phyloP scores from a whole-genome alignment of 345 rosid species.

The Lepidium sativum region DNA sequence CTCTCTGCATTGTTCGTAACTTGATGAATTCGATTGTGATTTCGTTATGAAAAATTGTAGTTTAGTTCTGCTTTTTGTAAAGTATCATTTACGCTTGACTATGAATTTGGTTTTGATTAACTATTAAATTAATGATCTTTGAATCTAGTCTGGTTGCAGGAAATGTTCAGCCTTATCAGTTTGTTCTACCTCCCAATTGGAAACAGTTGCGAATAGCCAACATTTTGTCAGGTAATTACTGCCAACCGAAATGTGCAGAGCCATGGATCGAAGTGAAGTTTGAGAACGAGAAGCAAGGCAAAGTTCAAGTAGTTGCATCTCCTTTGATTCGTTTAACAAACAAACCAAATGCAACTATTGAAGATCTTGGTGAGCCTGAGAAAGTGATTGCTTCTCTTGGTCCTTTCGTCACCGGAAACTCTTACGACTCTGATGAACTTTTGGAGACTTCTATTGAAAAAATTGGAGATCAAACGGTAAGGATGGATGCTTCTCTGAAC shows the following conservation, averaged over 20 bases:
- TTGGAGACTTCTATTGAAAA: constrained; percentile 52
- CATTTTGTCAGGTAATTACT: constrained; percentile 84
- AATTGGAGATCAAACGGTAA: constrained; percentile 70
- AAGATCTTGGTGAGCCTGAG: constrained; percentile 75
- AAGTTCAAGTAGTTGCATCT: constrained; percentile 85
- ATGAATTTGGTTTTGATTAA: neutral
- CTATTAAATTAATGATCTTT: constrained; percentile 41
- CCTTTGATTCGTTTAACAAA: constrained; percentile 81
- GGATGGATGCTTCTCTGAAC: neutral
- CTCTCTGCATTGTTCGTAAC: constrained; percentile 2
- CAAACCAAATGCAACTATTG: constrained; percentile 67
- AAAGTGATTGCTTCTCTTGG: constrained; percentile 88
- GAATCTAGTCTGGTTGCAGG: constrained; percentile 67
- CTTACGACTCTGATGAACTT: constrained; percentile 83
- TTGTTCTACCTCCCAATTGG: constrained; percentile 77
- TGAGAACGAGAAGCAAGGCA: constrained; percentile 85
- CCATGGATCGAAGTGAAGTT: constrained; percentile 96
- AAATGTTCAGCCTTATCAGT: constrained; percentile 94
- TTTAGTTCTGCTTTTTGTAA: neutral
- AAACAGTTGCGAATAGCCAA: constrained; percentile 72
- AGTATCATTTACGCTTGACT: neutral
- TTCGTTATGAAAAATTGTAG: neutral
- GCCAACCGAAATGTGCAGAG: constrained; percentile 94
- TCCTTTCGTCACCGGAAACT: constrained; percentile 83
- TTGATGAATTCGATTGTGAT: neutral